phyloP scores from a whole-genome alignment of 257 asterid genomes.

The Parsonsia alboflavescens region DNA sequence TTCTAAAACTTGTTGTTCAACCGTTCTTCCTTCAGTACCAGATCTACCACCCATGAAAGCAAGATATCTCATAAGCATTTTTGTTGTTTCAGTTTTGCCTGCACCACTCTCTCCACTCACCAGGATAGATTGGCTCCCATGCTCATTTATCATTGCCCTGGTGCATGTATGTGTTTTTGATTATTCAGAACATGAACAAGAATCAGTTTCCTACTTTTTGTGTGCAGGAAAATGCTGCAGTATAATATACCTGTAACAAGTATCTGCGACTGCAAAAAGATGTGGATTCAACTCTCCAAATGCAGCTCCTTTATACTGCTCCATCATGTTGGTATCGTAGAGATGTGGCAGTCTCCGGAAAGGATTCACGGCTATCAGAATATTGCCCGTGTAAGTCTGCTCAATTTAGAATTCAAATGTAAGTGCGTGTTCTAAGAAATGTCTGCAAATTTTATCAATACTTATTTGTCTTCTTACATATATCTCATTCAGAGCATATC shows the following conservation, averaged over 20 bases:
- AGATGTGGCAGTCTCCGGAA: conserved; percentile 84
- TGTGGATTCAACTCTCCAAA: conserved; percentile 96
- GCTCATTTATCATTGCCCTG: conserved; percentile 86
- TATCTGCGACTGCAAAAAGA: conserved; percentile 94
- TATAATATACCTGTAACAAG: conserved; percentile 64
- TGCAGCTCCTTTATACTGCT: conserved; percentile 89
- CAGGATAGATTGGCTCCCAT: conserved; percentile 88
- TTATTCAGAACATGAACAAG: conserved; percentile 6
- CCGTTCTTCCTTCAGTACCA: conserved; percentile 86
- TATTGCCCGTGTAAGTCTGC: conserved; percentile 98
- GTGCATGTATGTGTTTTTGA: conserved; percentile 12
- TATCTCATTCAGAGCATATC: conserved; percentile 79
- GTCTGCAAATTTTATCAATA: background rate
- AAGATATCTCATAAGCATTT: conserved; percentile 93
- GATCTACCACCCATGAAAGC: conserved; percentile 98
- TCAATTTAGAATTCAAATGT: conserved; percentile 16
- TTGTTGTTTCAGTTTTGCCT: conserved; percentile 94
- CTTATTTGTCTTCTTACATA: conserved; percentile 49
- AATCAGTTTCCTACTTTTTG: background rate
- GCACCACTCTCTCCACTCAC: conserved; percentile 99
- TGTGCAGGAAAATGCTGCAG: conserved; percentile 7
- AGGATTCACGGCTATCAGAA: conserved; percentile 92
- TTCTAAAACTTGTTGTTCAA: conserved; percentile 94
- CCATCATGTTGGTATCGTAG: conserved; percentile 91
- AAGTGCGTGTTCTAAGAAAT: conserved; percentile 7